Evolutionary conservation across 345 rosid species (phyloP).

Genomic region (Brassica napus): Da-Ae NC_063445.1:48442001-48442500

Average conservation of each 20-base stretch:
- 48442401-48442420: not conserved
- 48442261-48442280: constrained; percentile 24
- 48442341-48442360: not conserved
- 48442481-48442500: not conserved
- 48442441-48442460: constrained; percentile 37
- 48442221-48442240: constrained; percentile 55
- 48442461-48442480: constrained; percentile 10
- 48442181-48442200: constrained; percentile 40
- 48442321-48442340: not conserved
- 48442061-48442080: constrained; percentile 51
- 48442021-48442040: constrained; percentile 56
- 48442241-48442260: constrained; percentile 29
- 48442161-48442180: constrained; percentile 36
- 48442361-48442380: not conserved
- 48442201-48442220: constrained; percentile 28
- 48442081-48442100: constrained; percentile 48
- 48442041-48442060: constrained; percentile 53
- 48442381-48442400: not conserved
- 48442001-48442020: not conserved
- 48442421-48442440: constrained; percentile 1
- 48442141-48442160: constrained; percentile 61
- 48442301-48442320: not conserved
- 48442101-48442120: constrained; percentile 46
- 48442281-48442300: constrained; percentile 5
- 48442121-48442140: constrained; percentile 54